A percentile compares a stretch with the other conserved stretches of the same genome.
phyloP scores from a whole-genome alignment of 2,329 filamentous ascomycete species.

The Epichloe uncinata region DNA sequence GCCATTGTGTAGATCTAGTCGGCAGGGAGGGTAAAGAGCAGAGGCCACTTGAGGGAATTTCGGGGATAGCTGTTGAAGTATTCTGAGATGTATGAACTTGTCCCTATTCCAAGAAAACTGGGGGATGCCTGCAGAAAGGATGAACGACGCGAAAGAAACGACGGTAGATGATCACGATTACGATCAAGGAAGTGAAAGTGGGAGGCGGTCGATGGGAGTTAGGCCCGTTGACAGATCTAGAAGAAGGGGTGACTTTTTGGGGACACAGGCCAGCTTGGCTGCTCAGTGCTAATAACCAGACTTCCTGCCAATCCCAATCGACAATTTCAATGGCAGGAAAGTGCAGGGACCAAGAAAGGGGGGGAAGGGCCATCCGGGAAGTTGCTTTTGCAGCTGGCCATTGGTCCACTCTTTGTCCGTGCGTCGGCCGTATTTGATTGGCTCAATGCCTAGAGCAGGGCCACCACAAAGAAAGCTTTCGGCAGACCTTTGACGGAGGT shows the following conservation, averaged over 20 bases:
- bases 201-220: conserved; percentile 2
- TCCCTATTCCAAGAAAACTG: conserved; percentile 24
- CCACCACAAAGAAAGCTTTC: conserved; percentile 14
- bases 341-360: conserved; percentile 29
- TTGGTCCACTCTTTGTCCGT: conserved; percentile 17
- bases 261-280: conserved; percentile 13
- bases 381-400: conserved; percentile 15
- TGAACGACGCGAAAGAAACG: conserved; percentile 12
- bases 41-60: neutral
- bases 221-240: conserved; percentile 3
- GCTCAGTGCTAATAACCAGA: neutral
- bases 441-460: conserved; percentile 7
- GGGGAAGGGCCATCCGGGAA: conserved; percentile 23
- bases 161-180: conserved; percentile 5
- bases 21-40: conserved; percentile 5
- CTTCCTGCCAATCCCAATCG: conserved; percentile 28
- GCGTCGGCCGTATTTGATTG: conserved; percentile 18
- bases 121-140: conserved; percentile 4
- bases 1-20: conserved; percentile 48
- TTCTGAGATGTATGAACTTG: conserved; percentile 9
- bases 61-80: conserved; percentile 13
- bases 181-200: conserved; percentile 3
- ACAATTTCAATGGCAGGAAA: conserved; percentile 33
- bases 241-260: conserved; percentile 26
- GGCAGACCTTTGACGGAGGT: conserved; percentile 17